These are phyloP conservation scores for Leccinum truebloodii DNA, from an alignment of 768 basidiomycete species.

Conservation along the genomic window DNA sequence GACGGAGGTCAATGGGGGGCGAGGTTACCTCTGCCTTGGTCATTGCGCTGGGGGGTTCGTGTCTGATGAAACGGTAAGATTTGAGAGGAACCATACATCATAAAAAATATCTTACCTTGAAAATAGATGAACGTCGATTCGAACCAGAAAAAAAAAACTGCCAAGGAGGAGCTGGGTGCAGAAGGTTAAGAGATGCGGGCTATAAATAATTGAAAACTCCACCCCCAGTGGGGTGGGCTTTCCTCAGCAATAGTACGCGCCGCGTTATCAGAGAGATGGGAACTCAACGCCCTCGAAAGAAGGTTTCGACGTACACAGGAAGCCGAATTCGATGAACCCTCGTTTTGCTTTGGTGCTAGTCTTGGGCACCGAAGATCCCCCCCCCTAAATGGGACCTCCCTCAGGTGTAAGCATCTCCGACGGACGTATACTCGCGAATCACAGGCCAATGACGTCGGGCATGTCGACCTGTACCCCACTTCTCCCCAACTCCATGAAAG, in stretches of 20 bases:
- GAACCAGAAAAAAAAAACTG: neutral
- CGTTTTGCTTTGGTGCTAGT: neutral
- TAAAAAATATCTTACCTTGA: neutral
- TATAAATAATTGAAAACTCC: conserved; percentile 5
- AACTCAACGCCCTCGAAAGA: conserved; percentile 6
- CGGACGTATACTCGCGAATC: no score
- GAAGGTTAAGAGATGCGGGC: neutral
- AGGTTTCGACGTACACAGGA: neutral
- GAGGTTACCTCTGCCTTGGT: neutral
- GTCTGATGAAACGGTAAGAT: neutral
- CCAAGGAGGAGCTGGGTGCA: neutral
- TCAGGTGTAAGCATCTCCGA: neutral
- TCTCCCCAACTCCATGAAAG: no score
- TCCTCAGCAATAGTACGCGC: neutral
- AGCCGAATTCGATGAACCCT: neutral
- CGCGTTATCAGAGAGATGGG: neutral
- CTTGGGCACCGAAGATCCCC: conserved; percentile 1
- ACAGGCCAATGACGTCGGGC: neutral
- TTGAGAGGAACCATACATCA: neutral
- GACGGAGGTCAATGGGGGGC: neutral
- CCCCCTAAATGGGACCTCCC: conserved; percentile 8
- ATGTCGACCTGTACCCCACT: no score
- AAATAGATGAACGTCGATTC: neutral
- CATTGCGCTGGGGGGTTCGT: neutral
- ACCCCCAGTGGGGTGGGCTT: neutral